phyloP scores from a whole-genome alignment of 805 yeast species.

The Metschnikowia bowlesiae region DNA sequence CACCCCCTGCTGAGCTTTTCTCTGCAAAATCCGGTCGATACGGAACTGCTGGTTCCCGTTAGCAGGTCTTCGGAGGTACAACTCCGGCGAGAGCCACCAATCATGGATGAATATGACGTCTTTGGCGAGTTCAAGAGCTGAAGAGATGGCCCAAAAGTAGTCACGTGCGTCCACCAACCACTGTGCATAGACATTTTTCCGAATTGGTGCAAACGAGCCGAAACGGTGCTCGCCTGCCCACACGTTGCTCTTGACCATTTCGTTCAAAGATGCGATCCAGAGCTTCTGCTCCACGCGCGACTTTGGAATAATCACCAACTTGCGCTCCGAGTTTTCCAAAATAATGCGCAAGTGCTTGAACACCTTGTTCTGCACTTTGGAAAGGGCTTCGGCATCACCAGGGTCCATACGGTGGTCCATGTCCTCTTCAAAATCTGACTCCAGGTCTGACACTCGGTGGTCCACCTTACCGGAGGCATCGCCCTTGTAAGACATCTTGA shows the following conservation, averaged over 20 bases:
- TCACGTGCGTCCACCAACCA: constrained; percentile 98
- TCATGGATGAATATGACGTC: constrained; percentile 94
- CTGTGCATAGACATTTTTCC: constrained; percentile 83
- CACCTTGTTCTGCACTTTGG: constrained; percentile 38
- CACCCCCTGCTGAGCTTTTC: constrained; percentile 93
- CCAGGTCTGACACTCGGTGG: constrained; percentile 30
- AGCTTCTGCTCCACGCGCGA: constrained; percentile 59
- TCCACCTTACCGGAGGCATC: constrained; percentile 22
- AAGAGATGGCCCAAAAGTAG: constrained; percentile 92
- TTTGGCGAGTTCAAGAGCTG: constrained; percentile 88
- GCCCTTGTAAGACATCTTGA: constrained; percentile 52
- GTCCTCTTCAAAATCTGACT: constrained; percentile 45
- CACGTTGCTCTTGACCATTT: constrained; percentile 60
- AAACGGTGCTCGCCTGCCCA: constrained; percentile 80
- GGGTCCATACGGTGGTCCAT: constrained; percentile 21
- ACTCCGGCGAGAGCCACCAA: constrained; percentile 98
- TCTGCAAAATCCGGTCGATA: constrained; percentile 77
- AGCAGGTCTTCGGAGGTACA: constrained; percentile 89
- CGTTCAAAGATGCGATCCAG: constrained; percentile 73
- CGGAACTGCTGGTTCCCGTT: constrained; percentile 94
- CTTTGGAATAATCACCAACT: constrained; percentile 64
- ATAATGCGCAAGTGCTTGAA: constrained; percentile 50
- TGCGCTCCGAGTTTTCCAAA: constrained; percentile 73
- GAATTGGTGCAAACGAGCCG: constrained; percentile 86
- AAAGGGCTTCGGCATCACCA: constrained; percentile 15